These are phyloP conservation scores for Raddia distichophylla DNA, from an alignment of 176 grass and related monocot species.

Conservation along the genomic window DNA sequence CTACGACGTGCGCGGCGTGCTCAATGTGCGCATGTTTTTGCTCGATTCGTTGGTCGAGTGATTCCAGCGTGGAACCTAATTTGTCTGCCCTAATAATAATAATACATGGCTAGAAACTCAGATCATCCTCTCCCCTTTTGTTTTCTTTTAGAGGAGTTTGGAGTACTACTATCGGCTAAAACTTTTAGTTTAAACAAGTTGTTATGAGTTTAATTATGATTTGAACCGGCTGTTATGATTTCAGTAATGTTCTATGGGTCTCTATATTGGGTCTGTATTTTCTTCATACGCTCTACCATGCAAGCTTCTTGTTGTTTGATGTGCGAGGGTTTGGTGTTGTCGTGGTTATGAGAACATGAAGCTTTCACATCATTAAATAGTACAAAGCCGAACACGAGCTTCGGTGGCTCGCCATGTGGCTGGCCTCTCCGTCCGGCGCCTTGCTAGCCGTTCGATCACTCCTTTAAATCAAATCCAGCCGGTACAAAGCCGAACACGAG, in stretches of 20 bases:
- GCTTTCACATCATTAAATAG: too few species aligned
- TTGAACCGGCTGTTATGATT: background rate
- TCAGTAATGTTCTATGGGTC: background rate
- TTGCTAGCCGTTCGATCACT: too few species aligned
- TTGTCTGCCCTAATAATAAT: background rate
- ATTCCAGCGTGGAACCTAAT: too few species aligned
- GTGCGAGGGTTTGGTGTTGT: too few species aligned
- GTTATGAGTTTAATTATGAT: background rate
- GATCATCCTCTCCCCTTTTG: background rate
- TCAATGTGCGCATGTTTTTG: constrained; percentile 17
- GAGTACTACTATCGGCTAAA: background rate
- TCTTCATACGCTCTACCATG: background rate
- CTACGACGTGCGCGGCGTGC: constrained; percentile 10
- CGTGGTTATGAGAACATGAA: too few species aligned
- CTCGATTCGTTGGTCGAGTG: background rate
- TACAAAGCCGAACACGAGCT: too few species aligned
- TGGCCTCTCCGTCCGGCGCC: too few species aligned
- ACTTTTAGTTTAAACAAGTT: too few species aligned
- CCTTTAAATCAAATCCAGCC: too few species aligned
- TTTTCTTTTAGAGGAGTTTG: background rate
- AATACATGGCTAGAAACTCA: background rate
- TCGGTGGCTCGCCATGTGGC: too few species aligned
- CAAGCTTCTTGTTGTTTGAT: too few species aligned
- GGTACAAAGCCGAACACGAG: too few species aligned
- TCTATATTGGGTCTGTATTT: background rate